Base-by-base conservation (phyloP, 176 grass and related monocot genomes). In the Oryza meyeriana region DNA sequence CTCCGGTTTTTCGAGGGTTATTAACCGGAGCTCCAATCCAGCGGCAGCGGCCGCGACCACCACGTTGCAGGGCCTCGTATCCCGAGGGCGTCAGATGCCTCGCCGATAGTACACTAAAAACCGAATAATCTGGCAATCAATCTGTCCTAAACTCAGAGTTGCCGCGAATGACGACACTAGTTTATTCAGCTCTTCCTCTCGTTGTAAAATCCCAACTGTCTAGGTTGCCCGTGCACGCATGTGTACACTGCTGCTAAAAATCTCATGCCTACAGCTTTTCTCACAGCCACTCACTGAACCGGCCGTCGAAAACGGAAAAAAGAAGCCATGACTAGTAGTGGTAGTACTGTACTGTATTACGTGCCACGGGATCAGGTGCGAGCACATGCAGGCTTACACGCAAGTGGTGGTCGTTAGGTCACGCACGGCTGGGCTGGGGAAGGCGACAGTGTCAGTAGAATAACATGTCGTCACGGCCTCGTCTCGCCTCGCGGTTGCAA, bases 341-440 rank as follows among this genome's bases (percentile, higher is more conserved):
- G 4, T 33, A 33, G 32, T 33, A 33, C 32, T 33, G 4, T 4
- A 2, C 3, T 57, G 7, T 2, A 18, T 74, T 65, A 58, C 22
- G 74, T 65, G 85, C 62, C 64, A 35, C 45, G 72, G 1, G 82
- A 86, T 86, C 76, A 74, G 79, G 8, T 2, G 13, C 74, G 9
- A 59, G 31, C 80, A 86, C 89, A 64, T 94, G 82, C 64, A 10
- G 10, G 61, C 34, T 70, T 81, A 79, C 57, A 69, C 41, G 29
- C 18, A 71, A 74, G 55, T 31, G 74, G 47, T 3, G n/a, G 28
- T 59, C 12, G 44, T 25, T 17, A n/a, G 76, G 69, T 24, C 31
- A 47, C 20, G 18, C 6, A 25, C 33, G 44, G 4, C 2, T 10
- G 31, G 35, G 2, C 2, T 10, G 24, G 17, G 1, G 41, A 3